Evolutionary conservation across 225 moss, liverwort and hornwort genomes (phyloP), one percentile per base, ranked within the genome.

Genomic region (Antitrichia curtipendula): DNA sequence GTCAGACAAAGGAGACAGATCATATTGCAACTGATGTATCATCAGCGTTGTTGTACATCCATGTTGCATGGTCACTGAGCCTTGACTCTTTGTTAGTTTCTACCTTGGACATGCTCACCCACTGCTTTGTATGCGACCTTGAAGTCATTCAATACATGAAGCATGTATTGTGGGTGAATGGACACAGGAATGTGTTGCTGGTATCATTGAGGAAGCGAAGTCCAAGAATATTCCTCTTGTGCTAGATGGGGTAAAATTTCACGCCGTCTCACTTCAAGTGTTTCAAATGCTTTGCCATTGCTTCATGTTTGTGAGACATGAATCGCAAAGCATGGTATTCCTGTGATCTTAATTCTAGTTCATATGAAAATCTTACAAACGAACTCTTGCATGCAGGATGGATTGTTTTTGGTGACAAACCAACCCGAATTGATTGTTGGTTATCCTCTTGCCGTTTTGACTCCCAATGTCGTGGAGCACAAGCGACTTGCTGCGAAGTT

Each of bases 391-490:
- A 69, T 91, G 92, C 92, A 99, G 99, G 99, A 99, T 91, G 97
- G 95, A 43, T 90, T 99, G 68, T 97, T 93, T 91, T 88, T 97
- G 82, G 93, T 99, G 41, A 96, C 97, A 45, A 96, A 92, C 74
- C 93, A 90, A 75, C 97, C 97, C 81, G 93, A 96, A 66, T 88
- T 99, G 64, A 90, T 99, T 78, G 86, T 91, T 80, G 95, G 96
- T 34, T 96, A 99, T 59, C 94, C 94, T 18, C 94, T 96, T 87
- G 97, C 95, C 40, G 86, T 96, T 83, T 89, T 99, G 87, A 99
- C 99, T 87, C 99, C 96, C 25, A 99, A 97, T 90, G 92, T 95
- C 36, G 88, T 92, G 68, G 99, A 99, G 93, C 95, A 99, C 92
- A 96, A 96, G 91, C 94, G 97, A 16, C 91, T 99, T 58, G 95